These are phyloP conservation scores for Santalum album DNA, from an alignment of 164 flowering plant genomes.

Conservation along the genomic window DNA sequence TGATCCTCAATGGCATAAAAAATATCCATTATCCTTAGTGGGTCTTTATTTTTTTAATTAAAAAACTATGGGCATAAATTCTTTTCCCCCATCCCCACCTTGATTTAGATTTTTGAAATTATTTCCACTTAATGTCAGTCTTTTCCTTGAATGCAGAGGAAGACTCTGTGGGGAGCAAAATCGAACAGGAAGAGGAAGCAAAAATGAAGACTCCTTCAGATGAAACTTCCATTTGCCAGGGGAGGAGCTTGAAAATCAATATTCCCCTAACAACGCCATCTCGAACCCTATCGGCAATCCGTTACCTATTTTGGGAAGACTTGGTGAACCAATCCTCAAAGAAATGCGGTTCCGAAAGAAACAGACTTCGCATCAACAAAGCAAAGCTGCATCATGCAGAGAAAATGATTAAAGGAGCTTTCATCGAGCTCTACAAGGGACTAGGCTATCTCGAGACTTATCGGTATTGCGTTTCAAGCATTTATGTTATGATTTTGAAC, in stretches of 20 bases:
- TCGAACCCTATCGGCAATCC: constrained; percentile 70
- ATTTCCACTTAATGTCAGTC: neutral
- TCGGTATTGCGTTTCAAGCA: constrained; percentile 29
- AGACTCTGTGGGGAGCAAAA: constrained; percentile 35
- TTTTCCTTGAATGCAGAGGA: constrained; percentile 37
- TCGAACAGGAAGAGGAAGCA: constrained; percentile 47
- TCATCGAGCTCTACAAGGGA: constrained; percentile 83
- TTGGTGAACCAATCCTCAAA: constrained; percentile 52
- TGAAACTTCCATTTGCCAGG: constrained; percentile 50
- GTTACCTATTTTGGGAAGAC: constrained; percentile 73
- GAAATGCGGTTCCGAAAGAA: constrained; percentile 51
- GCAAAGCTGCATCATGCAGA: constrained; percentile 78
- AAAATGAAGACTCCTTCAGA: constrained; percentile 44
- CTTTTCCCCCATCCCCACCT: no score
- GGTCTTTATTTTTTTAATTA: no score
- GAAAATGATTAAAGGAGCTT: constrained; percentile 88
- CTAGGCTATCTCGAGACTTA: constrained; percentile 78
- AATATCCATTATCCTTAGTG: no score
- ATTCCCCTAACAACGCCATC: constrained; percentile 85
- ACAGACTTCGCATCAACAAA: constrained; percentile 58
- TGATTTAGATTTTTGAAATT: no score
- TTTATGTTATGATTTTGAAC: no score
- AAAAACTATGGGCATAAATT: no score
- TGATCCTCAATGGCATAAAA: no score
- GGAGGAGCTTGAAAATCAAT: constrained; percentile 61